phyloP scores from a whole-genome alignment of 495 filamentous ascomycete species.

The Penicillium samsonianum region DNA sequence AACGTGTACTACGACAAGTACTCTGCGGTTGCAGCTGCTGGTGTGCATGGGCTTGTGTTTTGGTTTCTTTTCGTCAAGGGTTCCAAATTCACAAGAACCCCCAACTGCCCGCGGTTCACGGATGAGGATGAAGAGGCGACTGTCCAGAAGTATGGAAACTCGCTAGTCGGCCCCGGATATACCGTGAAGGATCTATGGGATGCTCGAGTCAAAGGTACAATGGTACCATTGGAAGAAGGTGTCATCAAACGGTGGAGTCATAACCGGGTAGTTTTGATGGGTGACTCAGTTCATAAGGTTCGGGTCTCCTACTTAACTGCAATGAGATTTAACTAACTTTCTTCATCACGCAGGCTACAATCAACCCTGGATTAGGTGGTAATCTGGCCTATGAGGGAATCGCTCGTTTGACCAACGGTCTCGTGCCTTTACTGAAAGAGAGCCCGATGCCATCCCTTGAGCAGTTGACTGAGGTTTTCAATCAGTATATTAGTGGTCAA shows the following conservation, averaged over 20 bases:
- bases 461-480: conserved; percentile 15
- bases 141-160: conserved; percentile 17
- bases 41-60: conserved; percentile 24
- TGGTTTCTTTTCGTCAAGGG: conserved; percentile 24
- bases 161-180: conserved; percentile 20
- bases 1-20: conserved; percentile 18
- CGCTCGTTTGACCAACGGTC: conserved; percentile 18
- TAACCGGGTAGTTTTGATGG: conserved; percentile 22
- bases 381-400: conserved; percentile 23
- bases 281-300: conserved; percentile 28
- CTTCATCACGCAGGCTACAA: conserved; percentile 3
- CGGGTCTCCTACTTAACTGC: background rate
- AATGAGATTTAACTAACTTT: conserved; percentile 4
- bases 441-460: conserved; percentile 11
- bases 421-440: conserved; percentile 15
- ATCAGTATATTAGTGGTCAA: conserved; percentile 11
- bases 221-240: conserved; percentile 28
- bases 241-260: conserved; percentile 21
- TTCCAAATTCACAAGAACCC: conserved; percentile 15
- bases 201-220: conserved; percentile 17
- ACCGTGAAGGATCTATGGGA: conserved; percentile 25
- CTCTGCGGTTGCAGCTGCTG: conserved; percentile 16
- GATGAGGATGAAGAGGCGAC: conserved; percentile 17
- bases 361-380: conserved; percentile 22
- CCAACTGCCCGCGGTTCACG: conserved; percentile 14